Conservation (phyloP, 169 alveolate species). For the Eimeria tenella region DNA sequence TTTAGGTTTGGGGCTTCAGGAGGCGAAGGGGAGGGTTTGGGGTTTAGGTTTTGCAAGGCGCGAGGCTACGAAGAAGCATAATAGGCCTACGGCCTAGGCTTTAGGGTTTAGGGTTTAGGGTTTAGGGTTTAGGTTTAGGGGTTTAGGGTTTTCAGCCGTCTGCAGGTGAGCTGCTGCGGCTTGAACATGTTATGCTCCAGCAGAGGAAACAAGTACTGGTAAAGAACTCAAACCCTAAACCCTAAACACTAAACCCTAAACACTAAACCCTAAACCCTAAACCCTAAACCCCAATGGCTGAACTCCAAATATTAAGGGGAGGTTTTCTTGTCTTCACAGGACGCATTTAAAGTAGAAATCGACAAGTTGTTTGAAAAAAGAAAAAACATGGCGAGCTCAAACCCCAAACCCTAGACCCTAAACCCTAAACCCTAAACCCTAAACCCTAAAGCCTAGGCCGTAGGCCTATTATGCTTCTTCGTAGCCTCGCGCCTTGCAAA, state of each 20-base stretch:
- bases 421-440: constrained; percentile 28
- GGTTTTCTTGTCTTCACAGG: not conserved
- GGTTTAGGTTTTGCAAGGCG: too few relatives aligned
- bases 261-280: not conserved
- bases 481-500: too few relatives aligned
- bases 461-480: not conserved
- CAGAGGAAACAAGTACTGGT: constrained; percentile 14
- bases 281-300: not conserved
- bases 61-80: too few relatives aligned
- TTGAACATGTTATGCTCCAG: not conserved
- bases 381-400: constrained; percentile 32
- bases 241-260: not conserved
- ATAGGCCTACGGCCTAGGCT: not conserved
- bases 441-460: not conserved
- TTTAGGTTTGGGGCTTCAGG: not conserved
- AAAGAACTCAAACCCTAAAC: not conserved
- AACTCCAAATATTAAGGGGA: not conserved
- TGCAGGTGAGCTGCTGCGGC: constrained; percentile 41
- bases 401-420: not conserved
- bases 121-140: not conserved
- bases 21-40: too few relatives aligned
- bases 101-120: not conserved
- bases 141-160: constrained; percentile 2
- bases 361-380: constrained; percentile 33
- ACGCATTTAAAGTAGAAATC: constrained; percentile 18